Evolutionary conservation across 2,329 filamentous ascomycete genomes (phyloP).

Genomic region (Clarireedia homoeocarpa): DNA sequence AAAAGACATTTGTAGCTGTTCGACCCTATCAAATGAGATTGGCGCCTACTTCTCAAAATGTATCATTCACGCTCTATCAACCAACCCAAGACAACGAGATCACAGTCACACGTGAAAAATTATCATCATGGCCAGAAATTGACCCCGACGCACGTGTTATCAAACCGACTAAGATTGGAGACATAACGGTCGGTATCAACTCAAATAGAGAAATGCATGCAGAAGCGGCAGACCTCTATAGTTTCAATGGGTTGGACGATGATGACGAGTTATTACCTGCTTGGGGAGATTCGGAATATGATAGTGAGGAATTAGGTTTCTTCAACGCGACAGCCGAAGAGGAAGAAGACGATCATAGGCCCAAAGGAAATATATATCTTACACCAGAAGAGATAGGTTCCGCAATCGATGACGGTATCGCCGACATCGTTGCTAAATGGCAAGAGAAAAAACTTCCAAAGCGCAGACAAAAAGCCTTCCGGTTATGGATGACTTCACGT

Average conservation of each 20-base stretch:
- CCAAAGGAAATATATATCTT: slow-evolving; percentile 29
- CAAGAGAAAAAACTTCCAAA: slow-evolving; percentile 47
- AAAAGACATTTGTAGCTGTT: slow-evolving; percentile 17
- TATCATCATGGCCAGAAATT: slow-evolving; percentile 27
- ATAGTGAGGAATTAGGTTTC: slow-evolving; percentile 52
- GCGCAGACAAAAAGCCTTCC: slow-evolving; percentile 47
- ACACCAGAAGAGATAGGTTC: slow-evolving; percentile 39
- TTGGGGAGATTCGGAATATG: slow-evolving; percentile 52
- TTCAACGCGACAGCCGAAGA: slow-evolving; percentile 45
- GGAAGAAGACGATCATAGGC: slow-evolving; percentile 30
- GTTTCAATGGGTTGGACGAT: slow-evolving; percentile 34
- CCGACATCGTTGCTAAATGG: slow-evolving; percentile 48
- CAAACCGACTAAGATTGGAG: background rate
- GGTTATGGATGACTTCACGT: slow-evolving; percentile 51
- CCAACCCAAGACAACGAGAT: slow-evolving; percentile 13
- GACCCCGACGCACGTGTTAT: slow-evolving; percentile 10
- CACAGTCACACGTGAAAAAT: slow-evolving; percentile 21
- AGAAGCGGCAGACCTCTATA: slow-evolving; percentile 29
- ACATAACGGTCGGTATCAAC: slow-evolving; percentile 12
- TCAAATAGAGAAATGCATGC: slow-evolving; percentile 9
- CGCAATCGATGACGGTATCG: slow-evolving; percentile 47
- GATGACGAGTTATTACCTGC: slow-evolving; percentile 39
- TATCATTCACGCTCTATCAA: slow-evolving; percentile 29
- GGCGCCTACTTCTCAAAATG: slow-evolving; percentile 17
- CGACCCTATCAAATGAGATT: slow-evolving; percentile 24